These are phyloP conservation scores for Irpex lacteus DNA, from an alignment of 1,284 basidiomycete genomes.

Conservation along the genomic window DNA sequence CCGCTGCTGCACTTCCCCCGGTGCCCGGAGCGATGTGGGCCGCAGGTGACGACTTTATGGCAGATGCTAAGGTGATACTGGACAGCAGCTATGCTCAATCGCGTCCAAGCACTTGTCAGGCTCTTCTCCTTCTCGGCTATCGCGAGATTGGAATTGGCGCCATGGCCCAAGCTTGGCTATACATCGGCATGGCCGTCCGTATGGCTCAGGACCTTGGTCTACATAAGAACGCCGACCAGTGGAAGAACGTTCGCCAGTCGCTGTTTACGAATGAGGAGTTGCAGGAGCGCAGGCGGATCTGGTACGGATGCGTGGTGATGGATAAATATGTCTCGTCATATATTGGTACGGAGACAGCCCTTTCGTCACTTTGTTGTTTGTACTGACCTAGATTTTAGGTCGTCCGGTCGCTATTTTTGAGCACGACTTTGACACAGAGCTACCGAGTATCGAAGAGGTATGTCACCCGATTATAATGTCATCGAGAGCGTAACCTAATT, in stretches of 20 bases:
- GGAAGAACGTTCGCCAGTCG: constrained; percentile 61
- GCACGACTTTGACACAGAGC: constrained; percentile 74
- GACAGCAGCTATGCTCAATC: constrained; percentile 63
- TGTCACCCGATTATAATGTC: constrained; percentile 16
- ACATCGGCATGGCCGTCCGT: constrained; percentile 74
- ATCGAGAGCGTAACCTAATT: background rate
- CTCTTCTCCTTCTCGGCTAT: constrained; percentile 76
- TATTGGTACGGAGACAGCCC: constrained; percentile 48
- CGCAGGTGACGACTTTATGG: constrained; percentile 74
- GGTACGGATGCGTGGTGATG: constrained; percentile 80
- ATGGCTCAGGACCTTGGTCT: constrained; percentile 88
- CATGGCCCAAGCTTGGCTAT: constrained; percentile 85
- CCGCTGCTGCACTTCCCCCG: constrained; percentile 36
- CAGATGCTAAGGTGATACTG: constrained; percentile 68
- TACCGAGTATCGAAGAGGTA: constrained; percentile 67
- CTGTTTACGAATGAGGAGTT: constrained; percentile 67
- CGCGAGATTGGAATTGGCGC: constrained; percentile 84
- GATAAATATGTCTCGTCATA: constrained; percentile 81
- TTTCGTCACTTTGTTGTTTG: background rate
- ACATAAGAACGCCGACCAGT: constrained; percentile 73
- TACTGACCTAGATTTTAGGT: constrained; percentile 31
- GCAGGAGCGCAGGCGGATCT: constrained; percentile 73
- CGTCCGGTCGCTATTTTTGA: constrained; percentile 79
- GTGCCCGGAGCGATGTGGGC: constrained; percentile 72
- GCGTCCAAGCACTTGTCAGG: constrained; percentile 71